Base-by-base conservation (phyloP, 2,329 filamentous ascomycete genomes). In the Fusarium sp. region DNA sequence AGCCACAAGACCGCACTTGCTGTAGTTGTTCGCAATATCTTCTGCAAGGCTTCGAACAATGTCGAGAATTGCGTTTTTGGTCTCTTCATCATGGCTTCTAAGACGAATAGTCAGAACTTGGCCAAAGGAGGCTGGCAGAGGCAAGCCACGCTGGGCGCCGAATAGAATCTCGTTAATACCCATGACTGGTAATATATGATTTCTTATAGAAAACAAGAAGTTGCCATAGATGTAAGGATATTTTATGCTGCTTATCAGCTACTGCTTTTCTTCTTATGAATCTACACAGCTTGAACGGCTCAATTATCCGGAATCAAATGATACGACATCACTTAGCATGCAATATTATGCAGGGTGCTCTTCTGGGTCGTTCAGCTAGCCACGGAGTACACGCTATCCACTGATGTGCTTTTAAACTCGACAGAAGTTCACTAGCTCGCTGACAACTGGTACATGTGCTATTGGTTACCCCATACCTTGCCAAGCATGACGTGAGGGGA, bases 231-330 rank as follows among this genome's bases (percentile, higher is more conserved):
- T 26, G 44, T 47, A 47, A 14, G 2, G 12, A 26, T 47, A 26
- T 0, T 26, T 14, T 47, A 2, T 20, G 17, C 17, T 26, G 24
- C 5, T 20, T 5, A 47, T 26, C 8, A 10, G 18, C 24, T 14
- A 6, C 44, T 47, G 18, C 18, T 7, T 12, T 45, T 20, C 44
- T 47, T 26, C 42, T 47, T 47, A 26, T 47, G 12, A 26, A 47
- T 10, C 24, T 20, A 7, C 18, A 26, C 12, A 20, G 24, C 24
- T 20, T 20, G 44, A 9, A 47, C 24, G 24, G 44, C 18, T 47
- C 12, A 47, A 2, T 26, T 7, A 26, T 47, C 24, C 24, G 24
- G 8, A 4, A 14, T 13, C 13, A 45, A 41, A 26, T 11, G 24
- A 26, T 45, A 26, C 42, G 18, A 45, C 24, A 24, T 24, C 24